Conservation (phyloP, 1,284 basidiomycete genomes). For the Naganishia sp. region DNA sequence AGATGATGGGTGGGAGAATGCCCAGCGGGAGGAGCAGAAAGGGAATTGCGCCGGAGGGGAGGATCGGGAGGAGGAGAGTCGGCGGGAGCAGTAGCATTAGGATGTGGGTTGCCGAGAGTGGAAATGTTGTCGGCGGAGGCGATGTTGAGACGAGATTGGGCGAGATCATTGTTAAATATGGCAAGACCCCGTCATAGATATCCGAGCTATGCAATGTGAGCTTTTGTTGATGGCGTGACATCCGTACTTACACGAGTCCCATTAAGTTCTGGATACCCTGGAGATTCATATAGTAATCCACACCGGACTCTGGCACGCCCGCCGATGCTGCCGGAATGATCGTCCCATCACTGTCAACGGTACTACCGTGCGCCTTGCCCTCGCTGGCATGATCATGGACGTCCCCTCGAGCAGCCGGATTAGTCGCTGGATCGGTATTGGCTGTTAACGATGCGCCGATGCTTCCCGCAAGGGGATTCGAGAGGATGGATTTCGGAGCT, state of each 20-base stretch:
- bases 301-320: constrained; percentile 48
- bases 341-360: constrained; percentile 30
- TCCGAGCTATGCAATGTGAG: constrained; percentile 41
- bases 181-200: constrained; percentile 44
- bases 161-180: constrained; percentile 39
- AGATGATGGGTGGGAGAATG: constrained; percentile 43
- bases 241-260: constrained; percentile 47
- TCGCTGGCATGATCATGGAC: constrained; percentile 13
- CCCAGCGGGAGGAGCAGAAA: constrained; percentile 50
- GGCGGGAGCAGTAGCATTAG: constrained; percentile 48
- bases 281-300: constrained; percentile 55
- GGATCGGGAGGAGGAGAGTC: constrained; percentile 48
- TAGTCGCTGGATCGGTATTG: constrained; percentile 21
- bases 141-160: constrained; percentile 31
- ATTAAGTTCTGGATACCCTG: constrained; percentile 56
- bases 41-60: constrained; percentile 43
- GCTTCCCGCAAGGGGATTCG: constrained; percentile 17
- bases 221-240: not conserved
- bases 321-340: constrained; percentile 44
- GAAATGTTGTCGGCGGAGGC: constrained; percentile 44
- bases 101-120: constrained; percentile 47
- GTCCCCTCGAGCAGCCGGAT: constrained; percentile 24
- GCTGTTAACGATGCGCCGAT: constrained; percentile 29
- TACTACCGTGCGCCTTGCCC: constrained; percentile 19
- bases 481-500: constrained; percentile 19